Base-by-base conservation (phyloP, 768 basidiomycete species). In the Phylloporus sp. region DNA sequence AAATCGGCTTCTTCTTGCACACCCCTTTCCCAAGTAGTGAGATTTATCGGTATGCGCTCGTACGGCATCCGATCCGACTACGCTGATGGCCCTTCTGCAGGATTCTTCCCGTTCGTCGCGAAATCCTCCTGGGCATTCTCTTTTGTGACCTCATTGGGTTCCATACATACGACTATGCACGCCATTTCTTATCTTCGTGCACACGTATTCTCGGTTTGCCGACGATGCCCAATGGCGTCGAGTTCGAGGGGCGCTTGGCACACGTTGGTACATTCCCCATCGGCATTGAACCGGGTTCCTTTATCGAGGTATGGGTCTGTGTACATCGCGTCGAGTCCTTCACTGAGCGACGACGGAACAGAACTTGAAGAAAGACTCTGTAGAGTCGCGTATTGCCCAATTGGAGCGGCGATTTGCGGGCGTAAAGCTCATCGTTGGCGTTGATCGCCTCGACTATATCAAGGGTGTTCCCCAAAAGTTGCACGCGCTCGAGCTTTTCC, bases 241-340 rank as follows among this genome's bases (percentile, higher is more conserved):
- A 96, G 63, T 93, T 96, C 58, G 90, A 91, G 61, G 93, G 95
- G 32, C 84, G 93, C 28, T 79, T 96, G 48, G 93, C 91, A 18
- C 92, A 96, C 56, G 95, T 99, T 53, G 96, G 96, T 36, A 99
- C 96, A 2, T 99, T 95, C 77, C 96, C 96, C 15, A 98, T 99
- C 60, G 96, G 96, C 50, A 99, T 99, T 54, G 96, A 99, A 62
- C 95, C 96, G 1, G 70, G 71, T 39, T 92, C 90, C 40, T 99
- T 99, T 67, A 82, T 89, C 47, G 80, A 91, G 56, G 90, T 84
- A 48, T 50, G 75, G 57, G 6, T 18, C 22, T 42, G 6, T 18
- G 1, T 22, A 20, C 20, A 9, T 28, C 17, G 8, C 36, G 32
- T 44, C 33, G 9, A 17, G 38, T 21, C 10, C 11, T 21, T 44